Evolutionary conservation across 371 early-diverging fungal genomes (phyloP), one percentile per base, ranked within the genome.

Genomic region (Dinochytrium kinnereticum): DNA sequence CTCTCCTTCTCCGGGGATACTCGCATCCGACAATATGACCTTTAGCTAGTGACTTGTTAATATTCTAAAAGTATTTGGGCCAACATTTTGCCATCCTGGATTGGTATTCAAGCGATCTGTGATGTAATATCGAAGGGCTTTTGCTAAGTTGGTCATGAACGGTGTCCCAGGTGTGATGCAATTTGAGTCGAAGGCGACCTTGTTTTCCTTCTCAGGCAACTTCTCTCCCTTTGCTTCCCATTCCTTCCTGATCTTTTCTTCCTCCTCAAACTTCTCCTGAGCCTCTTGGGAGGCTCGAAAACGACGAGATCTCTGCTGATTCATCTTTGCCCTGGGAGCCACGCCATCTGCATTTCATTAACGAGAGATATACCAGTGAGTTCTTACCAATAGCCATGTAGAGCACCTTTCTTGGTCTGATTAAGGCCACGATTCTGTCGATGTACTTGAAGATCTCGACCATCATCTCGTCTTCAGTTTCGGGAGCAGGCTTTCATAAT

Each of bases 121-220:
- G 64, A 99, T 89, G 82, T 95, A 96, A 81, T 96, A 94, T 39
- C 94, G 87, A 59, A 99, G 81, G 37, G 89, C 90, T 28, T 88
- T 88, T 5, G 97, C 94, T 61, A 99, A 84, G 71, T 90, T 88
- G 72, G 90, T 90, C 99, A 99, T 99, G 83, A 99, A 99, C 34
- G 93, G 95, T 0, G 99, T 99, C 61, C 99, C 99, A 3, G 99
- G 99, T 7, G 99, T 99, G 80, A 99, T 99, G 84, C 98, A 96
- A 79, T 99, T 99, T 28, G 94, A 91, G 79, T 99, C 99, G 81
- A 99, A 99, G 40, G 82, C 77, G 24, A 72, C 73, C 71, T 78
- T 79, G 7, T 34, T 61, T 31, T 86, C 82, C 61, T 89, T 88
- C 64, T 85, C 86, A 30, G 88, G 85, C 38, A 88, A 50, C 76